Evolutionary conservation across 192 early-diverging fungal species (phyloP).

Genomic region (Coemansia guatemalensis): DNA sequence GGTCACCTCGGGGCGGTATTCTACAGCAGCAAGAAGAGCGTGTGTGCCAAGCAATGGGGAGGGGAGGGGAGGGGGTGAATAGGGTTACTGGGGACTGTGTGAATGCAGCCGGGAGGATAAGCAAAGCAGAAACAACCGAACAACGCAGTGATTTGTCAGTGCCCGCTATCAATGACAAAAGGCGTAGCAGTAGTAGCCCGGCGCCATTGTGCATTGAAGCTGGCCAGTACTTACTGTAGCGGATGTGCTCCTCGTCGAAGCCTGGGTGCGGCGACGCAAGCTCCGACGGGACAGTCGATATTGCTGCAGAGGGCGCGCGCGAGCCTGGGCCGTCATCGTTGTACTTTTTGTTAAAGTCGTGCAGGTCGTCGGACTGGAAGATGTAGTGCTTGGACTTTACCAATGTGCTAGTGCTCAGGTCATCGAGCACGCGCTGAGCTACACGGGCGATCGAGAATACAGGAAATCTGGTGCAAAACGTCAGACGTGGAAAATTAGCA

Average conservation of each 20-base stretch:
- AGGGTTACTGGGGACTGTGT: not conserved
- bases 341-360: slow-evolving; percentile 53
- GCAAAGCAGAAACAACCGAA: not conserved
- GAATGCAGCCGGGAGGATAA: not conserved
- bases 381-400: slow-evolving; percentile 44
- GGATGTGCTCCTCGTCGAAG: slow-evolving; percentile 53
- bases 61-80: not conserved
- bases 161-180: not conserved
- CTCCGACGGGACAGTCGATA: slow-evolving; percentile 28
- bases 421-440: slow-evolving; percentile 51
- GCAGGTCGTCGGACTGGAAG: slow-evolving; percentile 42
- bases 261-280: slow-evolving; percentile 39
- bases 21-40: slow-evolving; percentile 17
- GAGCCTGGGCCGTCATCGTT: slow-evolving; percentile 16
- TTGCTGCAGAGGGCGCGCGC: slow-evolving; percentile 11
- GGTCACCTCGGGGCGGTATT: slow-evolving; percentile 53
- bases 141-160: not conserved
- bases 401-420: slow-evolving; percentile 41
- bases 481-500: not conserved
- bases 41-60: not conserved
- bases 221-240: slow-evolving; percentile 49
- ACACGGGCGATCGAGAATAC: slow-evolving; percentile 7
- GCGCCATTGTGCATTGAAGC: not conserved
- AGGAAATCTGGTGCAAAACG: not conserved
- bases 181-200: not conserved